Evolutionary conservation across 129 eudicot species (phyloP), one percentile per base, ranked within the genome.

Genomic region (Helianthus tuberosus): DNA sequence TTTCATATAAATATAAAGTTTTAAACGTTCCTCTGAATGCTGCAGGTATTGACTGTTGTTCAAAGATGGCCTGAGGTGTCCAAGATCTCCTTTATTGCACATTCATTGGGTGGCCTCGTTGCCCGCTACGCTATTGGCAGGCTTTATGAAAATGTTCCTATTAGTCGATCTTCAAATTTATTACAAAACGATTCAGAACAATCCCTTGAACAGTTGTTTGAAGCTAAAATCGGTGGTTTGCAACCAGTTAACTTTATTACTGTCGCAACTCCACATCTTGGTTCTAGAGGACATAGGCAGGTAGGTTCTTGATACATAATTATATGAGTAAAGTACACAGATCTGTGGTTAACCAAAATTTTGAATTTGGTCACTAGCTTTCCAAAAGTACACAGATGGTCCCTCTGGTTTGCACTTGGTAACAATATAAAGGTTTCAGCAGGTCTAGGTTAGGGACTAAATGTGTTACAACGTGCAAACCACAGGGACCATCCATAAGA

Each of bases 81-180:
- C 76, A 92, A 92, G 78, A 92, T 92, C 67, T 92, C 98, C 17
- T 87, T 92, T 69, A 84, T 92, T 53, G 91, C 96, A 39, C 98
- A 92, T 74, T 92, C 98, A 41, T 82, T 92, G 71, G 98, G 98
- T 29, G 98, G 98, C 55, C 85, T 92, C 71, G 93, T 92, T 72
- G 93, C 96, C 23, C 77, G 96, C 15, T 89, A 85, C 82, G 94
- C 96, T 63, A 69, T 92, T 69, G 98, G 93, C 58, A 87, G 79
- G 60, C 86, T 89, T 3, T 87, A 85, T 77, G 85, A 85, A 66
- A 74, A 73, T 53, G 29, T 68, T 27, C 62, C 64, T 3, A 54
- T 50, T 41, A 46, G 10, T 54, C 77, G 64, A 11, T 48, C 75
- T 16, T 67, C 68, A 4, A 52, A 16, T 63, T 63, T 63, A 8